Evolutionary conservation across 306 rosid species (phyloP).

Genomic region (Corylus heterophylla): DNA sequence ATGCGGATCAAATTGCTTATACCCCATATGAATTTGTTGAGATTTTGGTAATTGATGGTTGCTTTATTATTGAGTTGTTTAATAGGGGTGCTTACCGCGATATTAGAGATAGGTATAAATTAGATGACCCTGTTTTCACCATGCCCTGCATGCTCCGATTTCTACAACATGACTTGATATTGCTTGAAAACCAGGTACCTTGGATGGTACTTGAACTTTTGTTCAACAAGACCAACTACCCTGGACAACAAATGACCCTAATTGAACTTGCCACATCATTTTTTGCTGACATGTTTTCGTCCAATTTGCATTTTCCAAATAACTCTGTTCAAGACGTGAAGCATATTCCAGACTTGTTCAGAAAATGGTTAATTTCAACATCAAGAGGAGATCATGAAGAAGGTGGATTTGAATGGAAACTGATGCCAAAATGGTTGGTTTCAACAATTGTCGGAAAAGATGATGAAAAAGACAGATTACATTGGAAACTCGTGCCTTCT

Average conservation of each 20-base stretch:
- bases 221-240: neutral
- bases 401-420: neutral
- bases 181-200: conserved; percentile 11
- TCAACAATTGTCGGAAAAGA: too few relatives aligned
- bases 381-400: neutral
- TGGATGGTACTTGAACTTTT: neutral
- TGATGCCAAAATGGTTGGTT: too few relatives aligned
- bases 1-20: too few relatives aligned
- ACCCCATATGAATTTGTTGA: too few relatives aligned
- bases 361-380: conserved; percentile 1
- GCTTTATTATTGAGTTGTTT: too few relatives aligned
- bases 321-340: neutral
- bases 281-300: neutral
- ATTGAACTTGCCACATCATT: neutral
- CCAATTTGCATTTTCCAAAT: neutral
- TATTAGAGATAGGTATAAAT: too few relatives aligned
- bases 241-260: neutral
- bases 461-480: too few relatives aligned
- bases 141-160: neutral
- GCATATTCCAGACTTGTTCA: conserved; percentile 19
- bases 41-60: too few relatives aligned
- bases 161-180: conserved; percentile 8
- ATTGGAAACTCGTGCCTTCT: too few relatives aligned
- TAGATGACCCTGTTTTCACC: neutral
- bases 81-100: too few relatives aligned